Evolutionary conservation across 2,329 filamentous ascomycete genomes (phyloP).

Genomic region (Pyrenophora seminiperda): DNA sequence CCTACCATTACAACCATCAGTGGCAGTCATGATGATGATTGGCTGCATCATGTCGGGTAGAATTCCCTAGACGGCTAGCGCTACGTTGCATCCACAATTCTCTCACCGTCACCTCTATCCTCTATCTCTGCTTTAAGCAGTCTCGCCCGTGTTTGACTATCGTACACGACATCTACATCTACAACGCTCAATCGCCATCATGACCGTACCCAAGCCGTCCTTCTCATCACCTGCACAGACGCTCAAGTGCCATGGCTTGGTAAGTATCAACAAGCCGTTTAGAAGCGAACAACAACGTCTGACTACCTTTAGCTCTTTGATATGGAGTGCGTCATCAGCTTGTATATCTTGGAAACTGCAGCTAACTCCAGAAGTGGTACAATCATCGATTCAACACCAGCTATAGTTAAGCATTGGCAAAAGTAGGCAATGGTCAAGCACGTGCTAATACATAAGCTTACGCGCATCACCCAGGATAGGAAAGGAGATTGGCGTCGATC

Average conservation of each 20-base stretch:
- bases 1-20: background rate
- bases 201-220: conserved; percentile 41
- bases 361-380: conserved; percentile 62
- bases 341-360: background rate
- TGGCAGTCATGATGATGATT: conserved; percentile 11
- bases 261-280: conserved; percentile 25
- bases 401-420: conserved; percentile 79
- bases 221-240: conserved; percentile 51
- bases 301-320: conserved; percentile 38
- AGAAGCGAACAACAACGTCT: conserved; percentile 11
- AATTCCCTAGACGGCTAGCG: conserved; percentile 22
- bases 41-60: conserved; percentile 22
- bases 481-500: conserved; percentile 80
- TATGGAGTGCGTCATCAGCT: conserved; percentile 36
- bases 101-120: conserved; percentile 1
- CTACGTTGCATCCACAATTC: background rate
- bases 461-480: conserved; percentile 64
- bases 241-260: conserved; percentile 52
- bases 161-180: background rate
- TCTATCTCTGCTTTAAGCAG: background rate
- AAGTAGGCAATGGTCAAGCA: conserved; percentile 54
- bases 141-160: background rate
- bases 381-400: conserved; percentile 79
- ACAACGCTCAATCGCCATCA: conserved; percentile 12
- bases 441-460: conserved; percentile 13